A percentile compares a stretch with the other conserved stretches of the same genome.
Conservation (phyloP, 2,329 filamentous ascomycete species). For the Chaetomium olivaceum region DNA sequence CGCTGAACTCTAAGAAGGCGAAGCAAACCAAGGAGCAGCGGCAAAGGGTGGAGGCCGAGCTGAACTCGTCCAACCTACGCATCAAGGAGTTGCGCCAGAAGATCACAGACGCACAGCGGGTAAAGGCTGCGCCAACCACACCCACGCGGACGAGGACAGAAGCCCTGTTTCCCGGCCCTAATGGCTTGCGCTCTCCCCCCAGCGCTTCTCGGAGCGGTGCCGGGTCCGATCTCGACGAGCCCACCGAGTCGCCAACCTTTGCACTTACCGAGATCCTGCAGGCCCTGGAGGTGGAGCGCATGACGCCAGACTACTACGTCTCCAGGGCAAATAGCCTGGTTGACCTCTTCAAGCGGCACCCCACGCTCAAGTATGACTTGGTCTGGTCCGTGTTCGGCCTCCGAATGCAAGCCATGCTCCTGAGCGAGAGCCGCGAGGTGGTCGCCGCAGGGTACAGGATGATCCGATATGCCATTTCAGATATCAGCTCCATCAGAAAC, state of each 20-base stretch:
- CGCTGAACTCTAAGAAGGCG: conserved; percentile 87
- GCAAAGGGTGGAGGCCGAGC: conserved; percentile 77
- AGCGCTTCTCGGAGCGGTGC: conserved; percentile 57
- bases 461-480: conserved; percentile 91
- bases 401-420: conserved; percentile 90
- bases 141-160: conserved; percentile 57
- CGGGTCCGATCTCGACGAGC: conserved; percentile 65
- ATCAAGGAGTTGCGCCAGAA: conserved; percentile 62
- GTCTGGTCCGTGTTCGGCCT: conserved; percentile 95
- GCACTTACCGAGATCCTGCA: conserved; percentile 87
- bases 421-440: conserved; percentile 94
- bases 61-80: conserved; percentile 80
- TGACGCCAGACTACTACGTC: conserved; percentile 94
- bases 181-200: conserved; percentile 56
- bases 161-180: conserved; percentile 45
- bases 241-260: conserved; percentile 85
- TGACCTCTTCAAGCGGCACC: conserved; percentile 92
- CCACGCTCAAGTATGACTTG: conserved; percentile 92
- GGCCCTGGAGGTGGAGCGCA: conserved; percentile 81
- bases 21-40: conserved; percentile 92
- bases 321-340: conserved; percentile 88
- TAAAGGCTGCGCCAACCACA: conserved; percentile 52
- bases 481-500: conserved; percentile 82
- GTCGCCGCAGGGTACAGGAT: conserved; percentile 93
- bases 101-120: conserved; percentile 61